These are phyloP conservation scores for Davidsoniella eucalypti DNA, from an alignment of 2,329 filamentous ascomycete genomes.

Conservation along the genomic window DNA sequence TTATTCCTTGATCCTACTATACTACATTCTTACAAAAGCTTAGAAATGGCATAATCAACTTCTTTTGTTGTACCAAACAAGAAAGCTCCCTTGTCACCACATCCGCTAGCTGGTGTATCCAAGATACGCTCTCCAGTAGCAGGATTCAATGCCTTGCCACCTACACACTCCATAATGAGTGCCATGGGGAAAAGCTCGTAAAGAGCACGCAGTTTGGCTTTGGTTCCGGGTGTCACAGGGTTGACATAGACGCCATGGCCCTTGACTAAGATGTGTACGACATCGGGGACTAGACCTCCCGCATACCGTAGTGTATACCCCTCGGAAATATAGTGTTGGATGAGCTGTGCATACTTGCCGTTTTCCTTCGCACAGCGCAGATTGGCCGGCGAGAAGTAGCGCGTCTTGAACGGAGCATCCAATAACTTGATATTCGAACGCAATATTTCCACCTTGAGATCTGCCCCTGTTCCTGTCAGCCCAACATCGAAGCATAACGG, in stretches of 20 bases:
- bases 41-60: conserved; percentile 23
- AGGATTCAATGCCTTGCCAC: conserved; percentile 38
- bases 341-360: conserved; percentile 29
- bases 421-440: conserved; percentile 25
- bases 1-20: neutral
- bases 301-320: conserved; percentile 44
- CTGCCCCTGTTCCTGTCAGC: conserved; percentile 17
- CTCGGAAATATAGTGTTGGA: conserved; percentile 32
- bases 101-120: conserved; percentile 21
- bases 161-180: conserved; percentile 42
- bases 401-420: conserved; percentile 26
- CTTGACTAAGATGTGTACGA: conserved; percentile 42
- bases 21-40: conserved; percentile 12
- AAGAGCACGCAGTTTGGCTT: conserved; percentile 40
- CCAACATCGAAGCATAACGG: conserved; percentile 36
- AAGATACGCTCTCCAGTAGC: conserved; percentile 26
- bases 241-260: conserved; percentile 45
- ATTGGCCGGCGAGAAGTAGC: conserved; percentile 48
- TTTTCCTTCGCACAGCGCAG: conserved; percentile 38
- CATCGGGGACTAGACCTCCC: conserved; percentile 44
- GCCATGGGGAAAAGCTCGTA: conserved; percentile 46
- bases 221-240: conserved; percentile 33
- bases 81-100: conserved; percentile 33
- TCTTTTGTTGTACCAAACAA: conserved; percentile 34
- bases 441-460: conserved; percentile 21